Evolutionary conservation across 352 stramenopile species (phyloP).

Genomic region (Phytophthora syringae): DNA sequence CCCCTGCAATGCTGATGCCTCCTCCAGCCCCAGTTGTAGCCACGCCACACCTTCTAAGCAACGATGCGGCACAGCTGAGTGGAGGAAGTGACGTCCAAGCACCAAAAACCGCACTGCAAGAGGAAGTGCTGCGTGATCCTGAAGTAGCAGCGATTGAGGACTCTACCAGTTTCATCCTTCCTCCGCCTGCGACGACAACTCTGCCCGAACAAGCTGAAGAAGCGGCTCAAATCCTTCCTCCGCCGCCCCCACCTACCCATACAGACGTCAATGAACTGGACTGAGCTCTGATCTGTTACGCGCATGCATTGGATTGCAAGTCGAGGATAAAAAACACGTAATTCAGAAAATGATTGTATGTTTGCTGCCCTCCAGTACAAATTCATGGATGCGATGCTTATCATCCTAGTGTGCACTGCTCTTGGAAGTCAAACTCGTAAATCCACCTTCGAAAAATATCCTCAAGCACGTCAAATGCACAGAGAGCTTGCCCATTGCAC

Average conservation of each 20-base stretch:
- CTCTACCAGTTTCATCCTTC: slow-evolving; percentile 3
- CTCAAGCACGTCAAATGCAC: slow-evolving; percentile 62
- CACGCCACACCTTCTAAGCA: not conserved
- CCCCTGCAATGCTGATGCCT: slow-evolving; percentile 3
- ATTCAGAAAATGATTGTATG: slow-evolving; percentile 13
- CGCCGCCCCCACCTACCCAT: slow-evolving; percentile 8
- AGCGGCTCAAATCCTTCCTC: not conserved
- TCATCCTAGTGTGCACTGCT: slow-evolving; percentile 44
- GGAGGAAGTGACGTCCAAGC: slow-evolving; percentile 5
- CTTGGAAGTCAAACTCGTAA: slow-evolving; percentile 74
- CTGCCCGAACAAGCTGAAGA: slow-evolving; percentile 5
- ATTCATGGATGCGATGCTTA: not conserved
- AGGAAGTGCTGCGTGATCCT: not conserved
- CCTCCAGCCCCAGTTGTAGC: slow-evolving; percentile 17
- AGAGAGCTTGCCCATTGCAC: slow-evolving; percentile 50
- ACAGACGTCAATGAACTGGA: slow-evolving; percentile 68
- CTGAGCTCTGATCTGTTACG: slow-evolving; percentile 16
- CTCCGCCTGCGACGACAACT: slow-evolving; percentile 24
- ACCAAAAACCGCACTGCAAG: not conserved
- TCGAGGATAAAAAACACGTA: slow-evolving; percentile 4
- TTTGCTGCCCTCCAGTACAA: not conserved
- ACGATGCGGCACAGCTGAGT: not conserved
- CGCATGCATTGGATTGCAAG: not conserved
- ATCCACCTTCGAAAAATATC: slow-evolving; percentile 68
- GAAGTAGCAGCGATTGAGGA: not conserved